These are phyloP conservation scores for Passalora sequoiae DNA, from an alignment of 2,329 filamentous ascomycete species.

Conservation along the genomic window DNA sequence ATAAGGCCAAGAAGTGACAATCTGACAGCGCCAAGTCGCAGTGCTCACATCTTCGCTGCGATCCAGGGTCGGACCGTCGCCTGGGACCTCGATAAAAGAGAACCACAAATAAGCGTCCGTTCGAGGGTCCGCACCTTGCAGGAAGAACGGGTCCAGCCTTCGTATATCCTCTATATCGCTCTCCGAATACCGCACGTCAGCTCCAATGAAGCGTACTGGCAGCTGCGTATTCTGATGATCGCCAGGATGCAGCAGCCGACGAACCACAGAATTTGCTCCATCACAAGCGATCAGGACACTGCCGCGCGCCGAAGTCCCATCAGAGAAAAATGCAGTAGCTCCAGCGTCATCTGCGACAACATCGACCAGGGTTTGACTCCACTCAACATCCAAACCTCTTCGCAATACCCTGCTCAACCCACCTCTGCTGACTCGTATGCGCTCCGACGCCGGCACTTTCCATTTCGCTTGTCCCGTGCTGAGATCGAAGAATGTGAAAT, in stretches of 20 bases:
- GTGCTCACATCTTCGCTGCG: no score
- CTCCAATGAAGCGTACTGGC: constrained; percentile 9
- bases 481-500: no score
- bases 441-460: no score
- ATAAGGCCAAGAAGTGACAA: constrained; percentile 9
- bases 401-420: no score
- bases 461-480: no score
- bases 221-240: constrained; percentile 5
- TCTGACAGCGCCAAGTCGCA: constrained; percentile 10
- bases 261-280: constrained; percentile 16
- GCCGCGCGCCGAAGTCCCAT: constrained; percentile 7
- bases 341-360: no score
- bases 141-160: constrained; percentile 6
- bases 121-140: constrained; percentile 8
- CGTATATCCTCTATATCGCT: not conserved
- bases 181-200: no score
- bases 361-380: no score
- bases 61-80: constrained; percentile 4
- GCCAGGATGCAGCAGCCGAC: constrained; percentile 2
- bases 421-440: no score
- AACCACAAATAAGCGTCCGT: constrained; percentile 14
- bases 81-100: constrained; percentile 7
- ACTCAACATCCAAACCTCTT: no score
- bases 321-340: constrained; percentile 7
- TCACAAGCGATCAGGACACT: constrained; percentile 17